Conservation (phyloP, 495 filamentous ascomycete species). For the Xylaria grammica region DNA sequence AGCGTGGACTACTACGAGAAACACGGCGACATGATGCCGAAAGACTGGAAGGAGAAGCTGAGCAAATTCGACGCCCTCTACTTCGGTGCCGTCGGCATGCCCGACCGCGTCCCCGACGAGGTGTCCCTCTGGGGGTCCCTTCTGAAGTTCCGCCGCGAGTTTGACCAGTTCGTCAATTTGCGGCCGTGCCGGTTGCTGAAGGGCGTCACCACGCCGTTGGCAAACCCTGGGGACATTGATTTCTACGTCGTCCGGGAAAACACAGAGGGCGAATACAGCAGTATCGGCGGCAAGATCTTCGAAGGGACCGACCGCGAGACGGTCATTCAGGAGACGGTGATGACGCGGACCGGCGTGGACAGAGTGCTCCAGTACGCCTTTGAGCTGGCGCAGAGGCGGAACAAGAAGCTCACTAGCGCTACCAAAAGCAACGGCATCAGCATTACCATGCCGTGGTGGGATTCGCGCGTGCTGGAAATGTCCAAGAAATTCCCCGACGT, state of each 20-base stretch:
- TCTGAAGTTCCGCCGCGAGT: constrained; percentile 72
- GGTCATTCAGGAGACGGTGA: constrained; percentile 67
- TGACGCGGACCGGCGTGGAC: constrained; percentile 80
- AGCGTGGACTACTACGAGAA: constrained; percentile 37
- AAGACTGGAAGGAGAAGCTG: constrained; percentile 36
- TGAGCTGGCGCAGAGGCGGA: constrained; percentile 74
- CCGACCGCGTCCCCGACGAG: constrained; percentile 37
- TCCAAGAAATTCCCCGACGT: constrained; percentile 75
- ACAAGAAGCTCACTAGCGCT: constrained; percentile 73
- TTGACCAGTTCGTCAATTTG: constrained; percentile 83
- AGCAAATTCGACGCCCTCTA: constrained; percentile 39
- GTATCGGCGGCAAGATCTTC: constrained; percentile 40
- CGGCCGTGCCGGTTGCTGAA: constrained; percentile 69
- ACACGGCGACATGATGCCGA: constrained; percentile 40
- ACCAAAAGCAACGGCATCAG: constrained; percentile 83
- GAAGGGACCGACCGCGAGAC: constrained; percentile 71
- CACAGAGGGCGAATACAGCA: constrained; percentile 83
- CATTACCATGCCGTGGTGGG: constrained; percentile 77
- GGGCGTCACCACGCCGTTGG: constrained; percentile 51
- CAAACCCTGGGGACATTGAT: constrained; percentile 71
- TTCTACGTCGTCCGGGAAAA: constrained; percentile 88
- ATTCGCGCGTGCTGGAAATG: constrained; percentile 73
- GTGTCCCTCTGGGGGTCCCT: constrained; percentile 58
- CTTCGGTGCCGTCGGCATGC: constrained; percentile 43
- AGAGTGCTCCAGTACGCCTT: constrained; percentile 75